A percentile compares a stretch with the other conserved stretches of the same genome.
Evolutionary conservation across 2,329 filamentous ascomycete species (phyloP).

Genomic region (Colletotrichum paranaense): DNA sequence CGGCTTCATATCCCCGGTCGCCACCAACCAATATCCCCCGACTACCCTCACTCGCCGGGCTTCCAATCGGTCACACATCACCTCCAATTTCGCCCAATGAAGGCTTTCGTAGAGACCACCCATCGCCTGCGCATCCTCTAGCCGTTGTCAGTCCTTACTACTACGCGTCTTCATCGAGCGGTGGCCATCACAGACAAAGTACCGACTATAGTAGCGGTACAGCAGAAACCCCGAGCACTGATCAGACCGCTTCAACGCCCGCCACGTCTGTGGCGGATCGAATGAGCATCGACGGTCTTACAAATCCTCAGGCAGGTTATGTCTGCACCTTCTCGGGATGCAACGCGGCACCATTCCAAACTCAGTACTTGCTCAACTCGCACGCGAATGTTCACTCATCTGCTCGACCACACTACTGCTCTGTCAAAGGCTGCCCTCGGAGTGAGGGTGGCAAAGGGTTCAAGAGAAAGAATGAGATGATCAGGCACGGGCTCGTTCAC

Average conservation of each 20-base stretch:
- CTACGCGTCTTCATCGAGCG: conserved; percentile 45
- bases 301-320: conserved; percentile 65
- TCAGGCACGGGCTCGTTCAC: conserved; percentile 86
- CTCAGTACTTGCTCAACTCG: conserved; percentile 81
- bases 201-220: conserved; percentile 57
- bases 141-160: conserved; percentile 52
- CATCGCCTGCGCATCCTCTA: conserved; percentile 57
- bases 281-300: conserved; percentile 70
- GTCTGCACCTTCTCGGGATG: conserved; percentile 73
- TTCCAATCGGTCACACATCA: conserved; percentile 42
- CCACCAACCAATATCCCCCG: conserved; percentile 47
- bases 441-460: conserved; percentile 75
- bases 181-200: conserved; percentile 48
- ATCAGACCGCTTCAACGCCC: conserved; percentile 56
- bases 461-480: conserved; percentile 81
- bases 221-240: conserved; percentile 59
- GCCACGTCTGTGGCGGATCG: conserved; percentile 58
- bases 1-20: conserved; percentile 46
- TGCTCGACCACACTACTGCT: conserved; percentile 73
- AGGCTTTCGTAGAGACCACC: conserved; percentile 55
- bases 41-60: conserved; percentile 43
- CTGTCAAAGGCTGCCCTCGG: conserved; percentile 70
- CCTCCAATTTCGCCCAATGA: conserved; percentile 64
- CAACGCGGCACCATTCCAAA: conserved; percentile 79
- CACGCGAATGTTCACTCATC: conserved; percentile 80